phyloP scores from a whole-genome alignment of 257 asterid genomes.

The Haberlea rhodopensis region DNA sequence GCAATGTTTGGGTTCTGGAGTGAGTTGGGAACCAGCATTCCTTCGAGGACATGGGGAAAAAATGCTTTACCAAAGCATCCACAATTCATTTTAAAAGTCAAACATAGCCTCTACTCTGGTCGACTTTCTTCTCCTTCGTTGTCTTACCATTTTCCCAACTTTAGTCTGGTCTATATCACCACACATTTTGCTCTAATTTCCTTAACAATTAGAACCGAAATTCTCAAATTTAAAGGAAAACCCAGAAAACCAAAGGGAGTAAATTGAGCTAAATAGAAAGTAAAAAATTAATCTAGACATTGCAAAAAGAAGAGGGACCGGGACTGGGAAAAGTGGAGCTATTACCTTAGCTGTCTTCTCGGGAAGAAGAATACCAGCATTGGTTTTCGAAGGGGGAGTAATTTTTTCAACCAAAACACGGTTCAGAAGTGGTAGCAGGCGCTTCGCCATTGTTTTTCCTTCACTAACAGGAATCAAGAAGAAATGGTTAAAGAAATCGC shows the following conservation, averaged over 20 bases:
- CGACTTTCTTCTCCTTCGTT: not conserved
- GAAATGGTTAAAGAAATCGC: no score
- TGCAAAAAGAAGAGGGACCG: no score
- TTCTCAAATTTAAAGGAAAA: not conserved
- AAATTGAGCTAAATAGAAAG: no score
- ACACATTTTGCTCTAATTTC: no score
- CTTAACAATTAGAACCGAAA: not conserved
- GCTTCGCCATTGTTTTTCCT: constrained; percentile 25
- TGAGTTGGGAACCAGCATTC: no score
- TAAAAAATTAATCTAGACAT: no score
- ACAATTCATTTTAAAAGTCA: not conserved
- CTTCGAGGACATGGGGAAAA: no score
- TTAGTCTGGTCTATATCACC: not conserved
- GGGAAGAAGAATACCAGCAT: constrained; percentile 32
- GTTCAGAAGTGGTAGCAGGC: constrained; percentile 28
- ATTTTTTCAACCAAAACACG: constrained; percentile 29
- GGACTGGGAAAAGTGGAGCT: no score
- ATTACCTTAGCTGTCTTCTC: constrained; percentile 30
- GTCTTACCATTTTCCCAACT: not conserved
- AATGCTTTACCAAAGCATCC: no score
- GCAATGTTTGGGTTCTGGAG: no score
- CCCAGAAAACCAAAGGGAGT: not conserved
- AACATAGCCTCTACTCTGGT: not conserved
- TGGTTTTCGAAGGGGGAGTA: constrained; percentile 25
- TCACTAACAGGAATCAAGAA: constrained; percentile 1